Conservation (phyloP, 805 yeast species). For the Candida coleopterorum region DNA sequence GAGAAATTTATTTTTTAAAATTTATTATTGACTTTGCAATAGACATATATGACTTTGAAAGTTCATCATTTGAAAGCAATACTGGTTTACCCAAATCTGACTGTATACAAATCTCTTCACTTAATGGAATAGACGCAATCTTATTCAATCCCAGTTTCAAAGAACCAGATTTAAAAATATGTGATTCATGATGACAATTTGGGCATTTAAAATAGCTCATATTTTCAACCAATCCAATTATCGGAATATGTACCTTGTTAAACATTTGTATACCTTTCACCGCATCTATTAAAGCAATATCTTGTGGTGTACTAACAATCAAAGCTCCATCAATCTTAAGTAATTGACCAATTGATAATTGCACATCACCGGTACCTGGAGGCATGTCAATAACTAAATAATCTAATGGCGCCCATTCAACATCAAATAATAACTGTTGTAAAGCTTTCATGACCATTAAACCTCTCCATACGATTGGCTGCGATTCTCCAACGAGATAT, state of each 20-base stretch:
- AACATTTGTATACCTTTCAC: constrained; percentile 79
- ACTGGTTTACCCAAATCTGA: constrained; percentile 67
- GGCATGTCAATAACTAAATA: constrained; percentile 78
- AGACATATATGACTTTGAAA: constrained; percentile 41
- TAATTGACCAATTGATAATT: constrained; percentile 76
- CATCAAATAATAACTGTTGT: constrained; percentile 79
- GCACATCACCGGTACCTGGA: constrained; percentile 90
- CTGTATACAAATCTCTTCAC: constrained; percentile 51
- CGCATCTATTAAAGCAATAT: constrained; percentile 76
- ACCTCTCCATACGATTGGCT: constrained; percentile 83
- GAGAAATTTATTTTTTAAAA: not conserved
- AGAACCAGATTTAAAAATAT: constrained; percentile 67
- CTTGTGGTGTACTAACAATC: constrained; percentile 83
- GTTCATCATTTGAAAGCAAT: constrained; percentile 39
- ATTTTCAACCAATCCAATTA: constrained; percentile 74
- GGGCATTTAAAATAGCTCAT: constrained; percentile 79
- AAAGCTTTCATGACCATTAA: constrained; percentile 82
- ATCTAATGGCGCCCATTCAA: constrained; percentile 67
- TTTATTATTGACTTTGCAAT: constrained; percentile 35
- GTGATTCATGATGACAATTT: constrained; percentile 67
- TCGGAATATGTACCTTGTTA: constrained; percentile 63
- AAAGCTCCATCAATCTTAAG: constrained; percentile 74
- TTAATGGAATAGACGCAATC: constrained; percentile 66
- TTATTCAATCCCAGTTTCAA: constrained; percentile 41
- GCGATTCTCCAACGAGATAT: constrained; percentile 59